A percentile compares a stretch with the other conserved stretches of the same genome.
Conservation (phyloP, 495 filamentous ascomycete species). For the Choiromyces venosus region DNA sequence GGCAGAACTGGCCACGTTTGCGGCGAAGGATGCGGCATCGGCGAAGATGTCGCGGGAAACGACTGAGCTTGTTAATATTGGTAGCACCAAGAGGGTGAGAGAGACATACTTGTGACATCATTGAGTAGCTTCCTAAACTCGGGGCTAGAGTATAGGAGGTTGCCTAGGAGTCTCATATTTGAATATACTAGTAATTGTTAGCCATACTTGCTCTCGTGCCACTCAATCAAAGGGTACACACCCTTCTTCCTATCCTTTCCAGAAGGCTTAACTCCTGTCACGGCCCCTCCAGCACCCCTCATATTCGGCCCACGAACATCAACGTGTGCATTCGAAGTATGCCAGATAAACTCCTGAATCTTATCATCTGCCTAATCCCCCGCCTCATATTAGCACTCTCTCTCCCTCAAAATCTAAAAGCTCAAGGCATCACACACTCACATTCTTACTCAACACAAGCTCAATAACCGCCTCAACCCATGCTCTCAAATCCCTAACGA, state of each 20-base stretch:
- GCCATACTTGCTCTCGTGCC: background rate
- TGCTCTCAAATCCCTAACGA: conserved; percentile 41
- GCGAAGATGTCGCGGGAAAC: conserved; percentile 40
- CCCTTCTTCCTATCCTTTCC: conserved; percentile 27
- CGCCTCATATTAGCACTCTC: conserved; percentile 1
- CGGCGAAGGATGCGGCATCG: conserved; percentile 36
- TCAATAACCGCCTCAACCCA: conserved; percentile 39
- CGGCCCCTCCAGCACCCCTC: conserved; percentile 13
- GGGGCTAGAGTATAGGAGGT: conserved; percentile 37
- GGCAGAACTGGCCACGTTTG: conserved; percentile 15
- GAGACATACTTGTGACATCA: conserved; percentile 29
- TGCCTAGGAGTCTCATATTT: conserved; percentile 27
- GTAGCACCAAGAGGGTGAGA: background rate
- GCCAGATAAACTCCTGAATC: conserved; percentile 40
- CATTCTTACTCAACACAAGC: conserved; percentile 35
- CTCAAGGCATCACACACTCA: background rate
- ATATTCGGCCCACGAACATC: conserved; percentile 23
- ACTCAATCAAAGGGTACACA: background rate
- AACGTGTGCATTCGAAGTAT: conserved; percentile 36
- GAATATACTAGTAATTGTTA: conserved; percentile 21
- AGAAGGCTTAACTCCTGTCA: conserved; percentile 14
- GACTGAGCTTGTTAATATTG: conserved; percentile 15
- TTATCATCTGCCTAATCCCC: conserved; percentile 34
- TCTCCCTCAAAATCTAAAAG: background rate
- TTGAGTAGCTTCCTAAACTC: conserved; percentile 37